Percentiles rank a stretch among this genome's conserved stretches.
These are phyloP conservation scores for Pichia terricola DNA, from an alignment of 1,139 yeast species.

Conservation along the genomic window DNA sequence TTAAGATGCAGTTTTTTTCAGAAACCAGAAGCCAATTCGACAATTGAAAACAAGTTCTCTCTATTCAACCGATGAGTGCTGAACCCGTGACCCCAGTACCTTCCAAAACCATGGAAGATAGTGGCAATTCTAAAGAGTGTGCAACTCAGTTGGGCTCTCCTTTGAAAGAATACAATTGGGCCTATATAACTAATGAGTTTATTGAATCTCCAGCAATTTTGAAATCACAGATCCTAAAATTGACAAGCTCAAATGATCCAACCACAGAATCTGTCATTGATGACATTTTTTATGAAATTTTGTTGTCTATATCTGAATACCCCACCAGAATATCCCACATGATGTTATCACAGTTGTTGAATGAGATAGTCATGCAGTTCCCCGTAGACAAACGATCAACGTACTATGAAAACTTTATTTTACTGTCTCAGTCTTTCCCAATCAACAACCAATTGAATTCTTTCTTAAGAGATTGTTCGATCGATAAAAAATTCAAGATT, in stretches of 20 bases:
- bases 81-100: no score
- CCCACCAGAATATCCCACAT: conserved; percentile 3
- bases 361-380: conserved; percentile 1
- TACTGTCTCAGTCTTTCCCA: conserved; percentile 38
- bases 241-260: no score
- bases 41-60: no score
- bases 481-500: conserved; percentile 31
- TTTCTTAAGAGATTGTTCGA: conserved; percentile 32
- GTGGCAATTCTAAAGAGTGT: no score
- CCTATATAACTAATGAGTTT: conserved; percentile 16
- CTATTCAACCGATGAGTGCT: no score
- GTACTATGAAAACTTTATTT: conserved; percentile 29
- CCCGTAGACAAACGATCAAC: conserved; percentile 10
- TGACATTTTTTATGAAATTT: conserved; percentile 24
- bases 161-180: conserved; percentile 11
- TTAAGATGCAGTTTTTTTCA: no score
- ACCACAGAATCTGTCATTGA: conserved; percentile 3
- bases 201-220: conserved; percentile 9
- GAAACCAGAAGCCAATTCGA: no score
- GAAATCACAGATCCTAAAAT: conserved; percentile 8
- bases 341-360: conserved; percentile 1
- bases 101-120: no score
- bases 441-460: conserved; percentile 23
- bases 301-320: conserved; percentile 16
- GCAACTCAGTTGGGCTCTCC: no score